Evolutionary conservation across 2,329 filamentous ascomycete genomes (phyloP), one percentile per base, ranked within the genome.

Genomic region (Mycosphaerella sp.): DNA sequence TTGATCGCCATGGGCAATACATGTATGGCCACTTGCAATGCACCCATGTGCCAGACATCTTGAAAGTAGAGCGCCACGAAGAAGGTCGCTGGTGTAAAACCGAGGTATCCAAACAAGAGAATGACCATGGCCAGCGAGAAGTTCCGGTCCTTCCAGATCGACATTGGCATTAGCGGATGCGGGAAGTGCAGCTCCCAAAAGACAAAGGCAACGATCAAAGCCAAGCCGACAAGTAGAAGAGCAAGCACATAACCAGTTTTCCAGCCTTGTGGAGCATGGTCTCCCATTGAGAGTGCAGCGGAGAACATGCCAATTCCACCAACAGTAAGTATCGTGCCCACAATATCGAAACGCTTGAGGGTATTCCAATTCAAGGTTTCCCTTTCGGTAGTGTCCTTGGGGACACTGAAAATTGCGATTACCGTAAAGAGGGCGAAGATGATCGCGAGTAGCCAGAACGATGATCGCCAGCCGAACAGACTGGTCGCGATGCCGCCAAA

Each of bases 281-380:
- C 77, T 55, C 75, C 75, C 7, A 77, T 69, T 64, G 72, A 83
- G 54, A 86, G 70, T 1, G 79, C 79, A 21, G 80, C 80, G 11
- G 81, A 83, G 63, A 86, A 80, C 73, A 83, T 76, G 3, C 81
- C 83, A 54, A 85, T 82, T 0, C 84, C 83, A n/a, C 79, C 73
- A 34, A 86, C 76, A 3, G 83, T 82, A 56, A 86, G 67, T 1
- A 77, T 62, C 0, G 81, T 83, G 0, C 84, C 84, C 0, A 84
- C 67, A 6, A 81, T 66, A 68, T 87, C 84, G 62, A 87, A 80
- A 39, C 72, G 75, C 64, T 77, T 80, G 40, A 84, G 39, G 0
- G 78, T 78, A 52, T 78, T 67, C 58, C 62, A 69, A 39, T 69
- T 76, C 53, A 74, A 66, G 26, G 59, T 75, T 60, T 65, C 72